Evolutionary conservation across 73 alveolate genomes (phyloP).

Genomic region (Tetrahymena thermophila): DNA sequence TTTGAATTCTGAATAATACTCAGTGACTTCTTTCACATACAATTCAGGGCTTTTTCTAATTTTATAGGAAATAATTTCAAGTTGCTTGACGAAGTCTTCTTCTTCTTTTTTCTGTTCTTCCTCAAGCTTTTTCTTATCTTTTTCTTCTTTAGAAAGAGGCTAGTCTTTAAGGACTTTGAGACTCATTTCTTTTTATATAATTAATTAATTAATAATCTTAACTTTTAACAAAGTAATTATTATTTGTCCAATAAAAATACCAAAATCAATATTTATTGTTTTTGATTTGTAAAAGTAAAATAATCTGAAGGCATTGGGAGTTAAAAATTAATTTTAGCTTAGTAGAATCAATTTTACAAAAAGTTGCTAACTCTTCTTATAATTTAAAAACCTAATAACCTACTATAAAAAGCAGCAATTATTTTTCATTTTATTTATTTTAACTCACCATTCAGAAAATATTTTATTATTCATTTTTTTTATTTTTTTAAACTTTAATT

Average conservation of each 20-base stretch:
- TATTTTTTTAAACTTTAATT: not conserved
- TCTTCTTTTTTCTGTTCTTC: not conserved
- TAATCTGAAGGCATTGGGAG: not conserved
- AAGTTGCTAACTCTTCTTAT: not conserved
- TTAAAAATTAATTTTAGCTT: not conserved
- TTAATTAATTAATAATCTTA: not conserved
- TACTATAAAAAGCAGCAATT: not conserved
- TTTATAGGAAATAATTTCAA: not conserved
- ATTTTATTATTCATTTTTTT: too few relatives aligned
- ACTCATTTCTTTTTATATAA: not conserved
- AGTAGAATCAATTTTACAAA: not conserved
- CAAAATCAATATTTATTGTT: not conserved
- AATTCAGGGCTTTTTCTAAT: constrained; percentile 24
- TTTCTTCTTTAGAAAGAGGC: not conserved
- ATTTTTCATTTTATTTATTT: too few relatives aligned
- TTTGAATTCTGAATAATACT: not conserved
- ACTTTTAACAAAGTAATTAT: not conserved
- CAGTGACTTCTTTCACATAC: constrained; percentile 28
- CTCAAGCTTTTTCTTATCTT: not conserved
- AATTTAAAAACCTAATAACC: not conserved
- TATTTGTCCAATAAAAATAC: not conserved
- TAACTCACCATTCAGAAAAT: not conserved
- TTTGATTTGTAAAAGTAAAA: not conserved
- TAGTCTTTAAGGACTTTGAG: not conserved
- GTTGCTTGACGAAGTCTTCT: not conserved